These are phyloP conservation scores for Solanum lignicaule DNA, from an alignment of 257 asterid genomes.

Conservation along the genomic window DNA sequence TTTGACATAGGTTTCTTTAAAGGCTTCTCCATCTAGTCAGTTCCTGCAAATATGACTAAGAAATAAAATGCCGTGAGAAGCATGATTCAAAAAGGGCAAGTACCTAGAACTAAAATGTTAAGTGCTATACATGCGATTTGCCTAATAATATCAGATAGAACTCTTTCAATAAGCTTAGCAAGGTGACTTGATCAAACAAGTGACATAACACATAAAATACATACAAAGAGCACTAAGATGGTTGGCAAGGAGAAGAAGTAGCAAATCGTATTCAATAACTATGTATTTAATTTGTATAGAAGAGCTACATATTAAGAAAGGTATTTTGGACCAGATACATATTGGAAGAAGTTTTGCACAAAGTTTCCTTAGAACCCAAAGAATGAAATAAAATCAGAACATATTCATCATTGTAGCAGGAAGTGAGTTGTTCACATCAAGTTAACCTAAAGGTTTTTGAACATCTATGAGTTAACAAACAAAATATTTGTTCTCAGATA, in stretches of 20 bases:
- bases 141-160: neutral
- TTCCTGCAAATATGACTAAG: neutral
- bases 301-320: neutral
- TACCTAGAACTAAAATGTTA: neutral
- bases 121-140: neutral
- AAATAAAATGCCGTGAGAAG: neutral
- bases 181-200: neutral
- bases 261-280: neutral
- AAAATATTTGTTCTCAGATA: neutral
- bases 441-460: neutral
- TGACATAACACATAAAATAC: neutral
- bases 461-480: neutral
- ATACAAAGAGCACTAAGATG: neutral
- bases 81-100: neutral
- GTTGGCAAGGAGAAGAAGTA: neutral
- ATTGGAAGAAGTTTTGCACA: neutral
- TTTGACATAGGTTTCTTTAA: neutral
- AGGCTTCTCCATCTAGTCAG: neutral
- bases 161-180: neutral
- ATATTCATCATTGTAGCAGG: neutral
- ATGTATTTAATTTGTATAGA: neutral
- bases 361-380: neutral
- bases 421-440: neutral
- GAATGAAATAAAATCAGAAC: neutral
- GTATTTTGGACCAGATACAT: neutral